Conservation (phyloP, 2,329 filamentous ascomycete species). For the Aureobasidium sp. region DNA sequence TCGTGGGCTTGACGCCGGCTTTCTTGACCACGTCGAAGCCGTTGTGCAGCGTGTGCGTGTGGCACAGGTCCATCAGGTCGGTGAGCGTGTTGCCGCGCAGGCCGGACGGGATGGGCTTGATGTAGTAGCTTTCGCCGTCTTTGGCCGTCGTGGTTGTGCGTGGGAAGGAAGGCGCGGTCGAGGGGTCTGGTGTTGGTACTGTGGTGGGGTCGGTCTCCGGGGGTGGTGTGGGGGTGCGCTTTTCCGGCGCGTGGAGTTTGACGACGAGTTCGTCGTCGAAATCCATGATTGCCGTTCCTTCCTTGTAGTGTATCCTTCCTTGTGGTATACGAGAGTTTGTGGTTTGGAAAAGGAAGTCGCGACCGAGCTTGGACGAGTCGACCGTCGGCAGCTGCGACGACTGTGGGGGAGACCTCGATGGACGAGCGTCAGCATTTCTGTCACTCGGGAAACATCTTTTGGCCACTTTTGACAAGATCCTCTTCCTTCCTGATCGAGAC, state of each 20-base stretch:
- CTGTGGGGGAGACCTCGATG: neutral
- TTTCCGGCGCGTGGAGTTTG: neutral
- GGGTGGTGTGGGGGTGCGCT: neutral
- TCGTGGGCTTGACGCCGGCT: neutral
- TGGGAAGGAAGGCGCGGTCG: neutral
- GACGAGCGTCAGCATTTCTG: neutral
- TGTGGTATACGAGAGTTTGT: neutral
- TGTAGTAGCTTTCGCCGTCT: constrained; percentile 9
- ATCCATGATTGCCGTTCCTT: neutral
- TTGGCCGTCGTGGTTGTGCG: neutral
- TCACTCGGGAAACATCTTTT: constrained; percentile 11
- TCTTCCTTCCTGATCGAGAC: neutral
- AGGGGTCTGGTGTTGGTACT: neutral
- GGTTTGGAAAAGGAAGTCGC: neutral
- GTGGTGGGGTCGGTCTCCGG: neutral
- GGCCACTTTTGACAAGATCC: neutral
- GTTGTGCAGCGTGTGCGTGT: neutral
- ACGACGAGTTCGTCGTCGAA: constrained; percentile 2
- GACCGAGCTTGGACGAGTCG: neutral
- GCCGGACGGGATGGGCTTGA: neutral
- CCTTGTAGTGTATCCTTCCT: no score
- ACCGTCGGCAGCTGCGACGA: no score
- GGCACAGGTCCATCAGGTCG: neutral
- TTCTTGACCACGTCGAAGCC: constrained; percentile 11
- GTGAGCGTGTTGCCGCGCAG: neutral